Evolutionary conservation across 139 green algal species (phyloP).

Genomic region (Picochlorum sp.): DNA sequence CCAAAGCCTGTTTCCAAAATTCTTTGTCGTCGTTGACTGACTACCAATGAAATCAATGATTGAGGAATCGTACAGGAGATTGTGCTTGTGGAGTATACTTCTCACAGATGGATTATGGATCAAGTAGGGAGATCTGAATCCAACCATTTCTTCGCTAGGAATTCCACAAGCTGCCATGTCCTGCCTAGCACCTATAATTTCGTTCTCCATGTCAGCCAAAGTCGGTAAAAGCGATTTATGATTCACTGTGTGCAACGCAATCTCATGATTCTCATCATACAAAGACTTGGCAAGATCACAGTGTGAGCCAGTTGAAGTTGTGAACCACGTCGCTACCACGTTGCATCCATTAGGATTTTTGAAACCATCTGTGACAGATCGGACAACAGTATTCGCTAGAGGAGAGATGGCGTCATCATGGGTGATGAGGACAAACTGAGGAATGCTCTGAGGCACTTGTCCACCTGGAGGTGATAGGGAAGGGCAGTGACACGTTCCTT

Average conservation of each 20-base stretch:
- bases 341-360: slow-evolving; percentile 29
- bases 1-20: slow-evolving; percentile 4
- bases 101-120: slow-evolving; percentile 21
- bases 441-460: slow-evolving; percentile 6
- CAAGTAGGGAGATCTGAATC: slow-evolving; percentile 21
- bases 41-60: slow-evolving; percentile 16
- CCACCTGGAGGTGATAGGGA: slow-evolving; percentile 12
- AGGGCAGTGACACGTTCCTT: slow-evolving; percentile 13
- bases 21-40: background rate
- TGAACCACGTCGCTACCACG: slow-evolving; percentile 28
- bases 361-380: slow-evolving; percentile 18
- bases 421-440: slow-evolving; percentile 27
- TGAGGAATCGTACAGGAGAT: slow-evolving; percentile 22
- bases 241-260: slow-evolving; percentile 21
- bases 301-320: slow-evolving; percentile 11
- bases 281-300: slow-evolving; percentile 17
- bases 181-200: slow-evolving; percentile 9
- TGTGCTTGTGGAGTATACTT: background rate
- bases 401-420: slow-evolving; percentile 19
- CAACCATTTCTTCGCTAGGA: slow-evolving; percentile 10
- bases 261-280: slow-evolving; percentile 26
- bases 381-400: slow-evolving; percentile 15
- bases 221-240: background rate
- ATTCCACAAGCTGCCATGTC: slow-evolving; percentile 13
- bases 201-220: slow-evolving; percentile 7